A percentile compares a stretch with the other conserved stretches of the same genome.
phyloP scores from a whole-genome alignment of 2,329 filamentous ascomycete species.

The Xylaria sp. region DNA sequence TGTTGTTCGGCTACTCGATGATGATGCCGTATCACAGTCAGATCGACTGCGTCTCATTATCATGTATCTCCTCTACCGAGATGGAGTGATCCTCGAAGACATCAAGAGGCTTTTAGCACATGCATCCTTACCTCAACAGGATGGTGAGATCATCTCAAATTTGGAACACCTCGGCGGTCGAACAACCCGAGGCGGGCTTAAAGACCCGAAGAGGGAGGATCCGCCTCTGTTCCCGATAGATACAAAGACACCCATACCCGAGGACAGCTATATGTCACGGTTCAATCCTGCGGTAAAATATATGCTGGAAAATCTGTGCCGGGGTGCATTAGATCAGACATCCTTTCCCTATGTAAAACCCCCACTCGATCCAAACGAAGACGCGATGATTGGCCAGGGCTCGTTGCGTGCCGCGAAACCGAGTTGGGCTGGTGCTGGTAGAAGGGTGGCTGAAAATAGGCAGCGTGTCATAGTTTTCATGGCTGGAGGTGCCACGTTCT shows the following conservation, averaged over 20 bases:
- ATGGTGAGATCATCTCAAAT: constrained; percentile 79
- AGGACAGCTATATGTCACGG: constrained; percentile 87
- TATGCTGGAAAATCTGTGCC: constrained; percentile 81
- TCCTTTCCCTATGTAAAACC: constrained; percentile 80
- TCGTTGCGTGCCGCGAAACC: constrained; percentile 92
- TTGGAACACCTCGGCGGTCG: constrained; percentile 84
- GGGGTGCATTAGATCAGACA: constrained; percentile 72
- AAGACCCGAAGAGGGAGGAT: constrained; percentile 76
- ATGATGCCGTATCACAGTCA: constrained; percentile 75
- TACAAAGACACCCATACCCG: constrained; percentile 63
- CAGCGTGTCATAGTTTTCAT: constrained; percentile 95
- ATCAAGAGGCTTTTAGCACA: constrained; percentile 86
- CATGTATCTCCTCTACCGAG: constrained; percentile 85
- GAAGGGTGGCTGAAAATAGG: constrained; percentile 79
- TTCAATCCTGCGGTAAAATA: constrained; percentile 84
- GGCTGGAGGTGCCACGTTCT: constrained; percentile 94
- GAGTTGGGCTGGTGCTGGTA: constrained; percentile 89
- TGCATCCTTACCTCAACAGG: constrained; percentile 78
- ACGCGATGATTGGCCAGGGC: constrained; percentile 69
- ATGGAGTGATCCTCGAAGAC: constrained; percentile 86
- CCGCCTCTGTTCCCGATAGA: constrained; percentile 79
- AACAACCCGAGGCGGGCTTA: constrained; percentile 72
- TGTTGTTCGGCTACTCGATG: constrained; percentile 87
- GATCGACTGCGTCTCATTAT: constrained; percentile 88
- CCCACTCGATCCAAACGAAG: constrained; percentile 71